These are phyloP conservation scores for Plasmodium knowlesi DNA, from an alignment of 169 alveolate species.

Conservation along the genomic window DNA sequence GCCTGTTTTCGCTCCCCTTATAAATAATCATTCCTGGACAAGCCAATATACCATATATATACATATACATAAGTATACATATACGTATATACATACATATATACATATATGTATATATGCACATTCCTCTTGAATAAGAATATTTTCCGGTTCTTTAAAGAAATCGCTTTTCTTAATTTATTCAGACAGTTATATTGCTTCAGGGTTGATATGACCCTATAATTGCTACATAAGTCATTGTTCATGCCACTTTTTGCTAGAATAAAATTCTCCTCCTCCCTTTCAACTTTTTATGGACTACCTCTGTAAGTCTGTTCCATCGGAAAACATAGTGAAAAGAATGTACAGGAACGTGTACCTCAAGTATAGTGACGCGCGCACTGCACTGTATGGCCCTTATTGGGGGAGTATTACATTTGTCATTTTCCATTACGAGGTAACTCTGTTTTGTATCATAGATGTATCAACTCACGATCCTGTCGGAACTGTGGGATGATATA, in stretches of 20 bases:
- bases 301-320: background rate
- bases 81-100: background rate
- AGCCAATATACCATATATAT: background rate
- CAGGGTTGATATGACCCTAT: background rate
- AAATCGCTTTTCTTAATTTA: background rate
- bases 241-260: background rate
- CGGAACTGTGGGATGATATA: background rate
- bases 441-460: background rate
- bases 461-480: background rate
- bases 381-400: background rate
- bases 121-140: background rate
- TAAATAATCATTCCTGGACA: background rate
- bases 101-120: background rate
- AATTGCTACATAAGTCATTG: background rate
- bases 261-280: background rate
- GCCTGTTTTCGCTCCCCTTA: background rate
- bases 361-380: background rate
- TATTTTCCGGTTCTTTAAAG: background rate
- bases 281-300: background rate
- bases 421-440: background rate
- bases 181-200: background rate
- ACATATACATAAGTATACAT: background rate
- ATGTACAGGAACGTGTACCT: background rate
- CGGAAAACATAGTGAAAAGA: background rate
- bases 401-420: background rate